phyloP scores from a whole-genome alignment of 257 asterid genomes.

The Solanum rostratum region DNA sequence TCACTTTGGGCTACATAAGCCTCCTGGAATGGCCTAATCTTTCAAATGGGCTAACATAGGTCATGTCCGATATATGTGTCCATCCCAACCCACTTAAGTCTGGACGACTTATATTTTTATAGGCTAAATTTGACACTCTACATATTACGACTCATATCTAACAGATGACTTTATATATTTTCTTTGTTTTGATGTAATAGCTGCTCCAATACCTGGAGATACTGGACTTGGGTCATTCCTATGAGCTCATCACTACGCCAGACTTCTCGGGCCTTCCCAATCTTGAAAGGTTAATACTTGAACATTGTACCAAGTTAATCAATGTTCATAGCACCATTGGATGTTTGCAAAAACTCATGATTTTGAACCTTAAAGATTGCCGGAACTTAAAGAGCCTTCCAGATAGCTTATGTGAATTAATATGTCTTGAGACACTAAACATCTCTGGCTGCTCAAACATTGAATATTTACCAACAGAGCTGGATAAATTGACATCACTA shows the following conservation, averaged over 20 bases:
- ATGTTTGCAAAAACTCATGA: neutral
- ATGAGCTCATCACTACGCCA: neutral
- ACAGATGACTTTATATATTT: neutral
- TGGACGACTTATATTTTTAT: neutral
- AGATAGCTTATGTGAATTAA: neutral
- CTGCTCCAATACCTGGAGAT: neutral
- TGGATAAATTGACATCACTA: neutral
- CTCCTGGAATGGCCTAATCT: neutral
- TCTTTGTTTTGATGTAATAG: neutral
- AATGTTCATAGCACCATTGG: neutral
- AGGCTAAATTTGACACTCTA: neutral
- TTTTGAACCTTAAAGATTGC: conserved; percentile 3
- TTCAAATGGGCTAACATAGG: neutral
- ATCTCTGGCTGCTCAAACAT: conserved; percentile 5
- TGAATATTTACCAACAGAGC: neutral
- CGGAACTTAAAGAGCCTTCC: neutral
- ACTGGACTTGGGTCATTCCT: neutral
- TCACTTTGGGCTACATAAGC: neutral
- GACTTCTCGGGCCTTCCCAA: neutral
- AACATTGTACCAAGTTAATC: neutral
- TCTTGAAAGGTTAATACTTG: neutral
- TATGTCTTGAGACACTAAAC: neutral
- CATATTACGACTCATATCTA: neutral
- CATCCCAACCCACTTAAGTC: neutral
- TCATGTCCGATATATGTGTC: neutral